Conservation (phyloP, 768 basidiomycete species). For the Chalciporus sphaerocephalus region DNA sequence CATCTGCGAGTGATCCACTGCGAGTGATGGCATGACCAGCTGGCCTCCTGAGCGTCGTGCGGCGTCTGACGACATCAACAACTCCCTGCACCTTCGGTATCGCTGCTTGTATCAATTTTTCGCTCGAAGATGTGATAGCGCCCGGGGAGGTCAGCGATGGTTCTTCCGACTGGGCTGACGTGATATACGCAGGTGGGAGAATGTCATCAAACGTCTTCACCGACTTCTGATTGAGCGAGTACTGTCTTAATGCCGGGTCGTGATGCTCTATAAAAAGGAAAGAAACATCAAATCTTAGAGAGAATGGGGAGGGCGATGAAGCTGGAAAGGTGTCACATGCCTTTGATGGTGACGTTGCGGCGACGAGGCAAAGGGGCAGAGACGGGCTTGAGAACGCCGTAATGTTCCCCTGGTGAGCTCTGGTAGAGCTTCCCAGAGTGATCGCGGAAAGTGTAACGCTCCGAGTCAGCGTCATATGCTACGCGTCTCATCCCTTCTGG, state of each 20-base stretch:
- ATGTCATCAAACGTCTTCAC: slow-evolving; percentile 45
- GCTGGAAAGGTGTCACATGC: slow-evolving; percentile 18
- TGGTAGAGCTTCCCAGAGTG: slow-evolving; percentile 41
- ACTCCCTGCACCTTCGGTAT: slow-evolving; percentile 40
- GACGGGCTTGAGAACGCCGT: slow-evolving; percentile 42
- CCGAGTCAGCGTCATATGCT: slow-evolving; percentile 51
- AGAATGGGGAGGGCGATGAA: slow-evolving; percentile 3
- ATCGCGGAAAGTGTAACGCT: slow-evolving; percentile 49
- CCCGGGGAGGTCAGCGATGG: slow-evolving; percentile 25
- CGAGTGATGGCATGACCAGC: slow-evolving; percentile 7
- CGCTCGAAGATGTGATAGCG: slow-evolving; percentile 19
- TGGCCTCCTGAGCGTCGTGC: slow-evolving; percentile 11
- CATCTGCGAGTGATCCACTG: slow-evolving; percentile 11
- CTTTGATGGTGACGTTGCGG: slow-evolving; percentile 25
- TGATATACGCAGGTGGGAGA: slow-evolving; percentile 43
- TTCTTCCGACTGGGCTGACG: slow-evolving; percentile 25
- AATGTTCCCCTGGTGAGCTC: slow-evolving; percentile 41
- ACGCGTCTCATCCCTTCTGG: slow-evolving; percentile 45
- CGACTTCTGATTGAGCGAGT: slow-evolving; percentile 19
- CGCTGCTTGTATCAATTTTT: slow-evolving; percentile 31
- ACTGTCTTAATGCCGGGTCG: slow-evolving; percentile 25
- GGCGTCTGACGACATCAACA: slow-evolving; percentile 28
- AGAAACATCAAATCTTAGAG: background rate
- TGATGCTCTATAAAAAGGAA: slow-evolving; percentile 19
- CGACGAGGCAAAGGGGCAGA: slow-evolving; percentile 17